Base-by-base conservation (phyloP, 2,329 filamentous ascomycete genomes). In the Corinectria fuckeliana region DNA sequence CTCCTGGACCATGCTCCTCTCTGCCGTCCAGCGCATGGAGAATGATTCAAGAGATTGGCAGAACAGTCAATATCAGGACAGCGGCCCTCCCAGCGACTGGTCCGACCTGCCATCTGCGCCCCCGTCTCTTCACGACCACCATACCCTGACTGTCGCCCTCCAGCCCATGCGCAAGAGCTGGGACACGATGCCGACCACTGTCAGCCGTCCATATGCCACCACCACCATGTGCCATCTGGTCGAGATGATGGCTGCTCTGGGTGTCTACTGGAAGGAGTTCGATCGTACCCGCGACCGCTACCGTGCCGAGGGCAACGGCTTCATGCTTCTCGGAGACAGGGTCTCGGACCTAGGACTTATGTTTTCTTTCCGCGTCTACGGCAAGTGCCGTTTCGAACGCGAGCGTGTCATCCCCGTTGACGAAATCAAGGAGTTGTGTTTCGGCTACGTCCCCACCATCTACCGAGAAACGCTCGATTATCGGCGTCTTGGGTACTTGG, bases 191-290 rank as follows among this genome's bases (percentile, higher is more conserved):
- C 82, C 82, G 1, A 54, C 74, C 1, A 74, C 74, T 28, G 69
- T 84, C 49, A 77, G 74, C 32, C 80, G 80, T 32, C 82, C 82
- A 0, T 85, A 83, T 49, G 82, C 81, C 3, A 85, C 81, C 0
- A 84, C 80, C 0, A 82, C 82, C n/a, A 82, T 85, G 60, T 84
- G 80, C 54, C 83, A 85, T 62, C 70, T 85, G 3, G 72, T 86
- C 26, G 83, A 85, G 74, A 81, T 85, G 59, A 77, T 82, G 23
- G 81, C 81, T 4, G 80, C 82, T 57, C 72, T 86, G 14, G 83
- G 85, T 7, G 77, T 87, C 7, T 80, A 87, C 70, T 87, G 85
- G 85, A 84, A 82, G 61, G 81, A 83, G 53, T 87, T 87, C 63
- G 81, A 86, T 64, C 77, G 82, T 30, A 78, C 72, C 8, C 72